A percentile compares a stretch with the other conserved stretches of the same genome.
These are phyloP conservation scores for Blastobotrys attinorum DNA, from an alignment of 805 yeast genomes.

Conservation along the genomic window DNA sequence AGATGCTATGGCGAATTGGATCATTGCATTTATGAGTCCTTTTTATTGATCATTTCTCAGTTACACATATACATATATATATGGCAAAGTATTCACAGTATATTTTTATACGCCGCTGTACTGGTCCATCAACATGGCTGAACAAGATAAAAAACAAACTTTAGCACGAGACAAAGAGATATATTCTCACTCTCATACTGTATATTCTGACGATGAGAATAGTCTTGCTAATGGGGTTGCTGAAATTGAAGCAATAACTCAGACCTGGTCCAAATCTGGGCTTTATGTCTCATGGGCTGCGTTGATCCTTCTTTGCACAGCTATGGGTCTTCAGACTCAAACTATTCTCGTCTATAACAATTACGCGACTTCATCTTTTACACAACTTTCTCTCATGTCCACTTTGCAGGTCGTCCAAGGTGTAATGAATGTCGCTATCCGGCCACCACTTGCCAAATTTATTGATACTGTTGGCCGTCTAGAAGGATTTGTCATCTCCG, in stretches of 20 bases:
- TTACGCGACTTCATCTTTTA: constrained; percentile 36
- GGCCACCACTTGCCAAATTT: constrained; percentile 35
- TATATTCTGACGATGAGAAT: no score
- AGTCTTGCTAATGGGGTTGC: constrained; percentile 7
- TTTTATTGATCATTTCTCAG: no score
- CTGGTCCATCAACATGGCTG: no score
- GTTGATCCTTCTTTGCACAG: constrained; percentile 8
- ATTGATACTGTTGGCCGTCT: constrained; percentile 37
- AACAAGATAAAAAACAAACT: no score
- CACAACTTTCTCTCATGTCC: constrained; percentile 34
- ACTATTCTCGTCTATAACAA: constrained; percentile 21
- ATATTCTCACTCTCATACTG: no score
- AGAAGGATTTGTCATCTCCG: constrained; percentile 28
- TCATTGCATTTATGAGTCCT: no score
- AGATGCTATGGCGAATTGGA: no score
- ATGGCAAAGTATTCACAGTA: no score
- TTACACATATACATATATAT: no score
- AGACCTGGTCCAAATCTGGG: constrained; percentile 6
- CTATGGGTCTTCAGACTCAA: constrained; percentile 8
- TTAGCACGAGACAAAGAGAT: no score
- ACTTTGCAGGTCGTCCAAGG: constrained; percentile 34
- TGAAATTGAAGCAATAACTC: constrained; percentile 8
- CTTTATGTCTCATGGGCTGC: constrained; percentile 9
- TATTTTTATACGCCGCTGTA: no score
- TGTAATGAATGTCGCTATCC: constrained; percentile 32